Conservation (phyloP, 2,329 filamentous ascomycete species). For the Aspergillus spinulosporus region DNA sequence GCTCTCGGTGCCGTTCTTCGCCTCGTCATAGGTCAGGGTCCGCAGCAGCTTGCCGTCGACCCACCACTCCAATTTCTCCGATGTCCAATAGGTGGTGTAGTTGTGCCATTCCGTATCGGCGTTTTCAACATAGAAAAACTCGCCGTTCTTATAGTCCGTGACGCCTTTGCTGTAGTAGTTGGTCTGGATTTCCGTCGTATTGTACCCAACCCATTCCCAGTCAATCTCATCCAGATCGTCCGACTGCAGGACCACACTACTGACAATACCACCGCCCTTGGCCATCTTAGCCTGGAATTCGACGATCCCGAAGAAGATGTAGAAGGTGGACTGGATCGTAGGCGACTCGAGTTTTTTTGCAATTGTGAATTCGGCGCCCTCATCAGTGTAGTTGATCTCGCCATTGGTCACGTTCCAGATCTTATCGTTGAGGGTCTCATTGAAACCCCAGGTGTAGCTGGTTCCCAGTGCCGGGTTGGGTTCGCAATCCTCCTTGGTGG, state of each 20-base stretch:
- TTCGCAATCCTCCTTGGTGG: constrained; percentile 69
- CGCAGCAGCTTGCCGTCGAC: constrained; percentile 64
- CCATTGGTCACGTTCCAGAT: constrained; percentile 72
- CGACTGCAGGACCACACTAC: constrained; percentile 77
- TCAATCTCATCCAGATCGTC: constrained; percentile 86
- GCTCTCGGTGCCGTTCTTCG: constrained; percentile 54
- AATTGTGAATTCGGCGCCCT: constrained; percentile 73
- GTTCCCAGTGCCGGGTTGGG: constrained; percentile 68
- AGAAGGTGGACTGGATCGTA: constrained; percentile 76
- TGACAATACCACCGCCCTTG: constrained; percentile 72
- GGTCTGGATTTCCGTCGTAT: constrained; percentile 59
- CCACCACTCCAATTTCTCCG: constrained; percentile 64
- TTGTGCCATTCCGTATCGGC: constrained; percentile 56
- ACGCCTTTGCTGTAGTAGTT: constrained; percentile 98
- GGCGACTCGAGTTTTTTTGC: constrained; percentile 70
- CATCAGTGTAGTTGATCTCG: constrained; percentile 59
- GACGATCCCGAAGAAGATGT: constrained; percentile 81
- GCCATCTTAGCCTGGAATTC: constrained; percentile 78
- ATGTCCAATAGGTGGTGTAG: constrained; percentile 65
- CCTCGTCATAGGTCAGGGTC: constrained; percentile 60
- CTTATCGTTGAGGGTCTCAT: constrained; percentile 56
- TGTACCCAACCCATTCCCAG: constrained; percentile 55
- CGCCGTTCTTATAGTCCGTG: constrained; percentile 73
- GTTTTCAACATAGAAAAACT: constrained; percentile 66
- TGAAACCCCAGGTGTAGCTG: constrained; percentile 64